Conservation (phyloP, 495 filamentous ascomycete genomes). For the Tuber aestivum region DNA sequence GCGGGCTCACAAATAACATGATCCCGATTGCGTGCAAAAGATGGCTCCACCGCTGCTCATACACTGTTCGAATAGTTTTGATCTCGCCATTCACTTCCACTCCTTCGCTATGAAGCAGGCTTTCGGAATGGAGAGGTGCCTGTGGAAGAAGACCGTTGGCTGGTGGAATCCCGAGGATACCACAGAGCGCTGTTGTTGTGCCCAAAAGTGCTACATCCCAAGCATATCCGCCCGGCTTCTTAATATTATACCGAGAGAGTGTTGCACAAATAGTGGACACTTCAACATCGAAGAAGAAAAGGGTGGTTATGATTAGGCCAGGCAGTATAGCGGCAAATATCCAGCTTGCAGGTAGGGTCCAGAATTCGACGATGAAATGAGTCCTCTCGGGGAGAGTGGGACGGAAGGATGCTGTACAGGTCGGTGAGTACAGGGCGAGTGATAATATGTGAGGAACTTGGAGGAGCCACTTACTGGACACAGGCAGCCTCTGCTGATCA, state of each 20-base stretch:
- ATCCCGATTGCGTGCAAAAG: constrained; percentile 60
- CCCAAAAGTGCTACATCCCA: constrained; percentile 66
- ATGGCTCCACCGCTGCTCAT: constrained; percentile 65
- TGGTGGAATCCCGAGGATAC: constrained; percentile 63
- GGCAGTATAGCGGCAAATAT: constrained; percentile 61
- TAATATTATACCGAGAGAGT: constrained; percentile 59
- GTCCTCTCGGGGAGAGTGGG: constrained; percentile 56
- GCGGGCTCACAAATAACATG: constrained; percentile 57
- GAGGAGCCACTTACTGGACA: constrained; percentile 47
- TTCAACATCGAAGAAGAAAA: constrained; percentile 73
- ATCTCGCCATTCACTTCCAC: constrained; percentile 40
- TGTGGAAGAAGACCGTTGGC: constrained; percentile 66
- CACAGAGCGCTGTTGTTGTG: constrained; percentile 62
- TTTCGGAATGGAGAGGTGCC: constrained; percentile 64
- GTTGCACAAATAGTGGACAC: constrained; percentile 72
- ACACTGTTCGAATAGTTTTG: constrained; percentile 44
- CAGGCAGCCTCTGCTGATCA: constrained; percentile 58
- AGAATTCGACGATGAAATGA: constrained; percentile 61
- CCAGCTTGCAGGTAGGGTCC: constrained; percentile 58
- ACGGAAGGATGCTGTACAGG: constrained; percentile 52
- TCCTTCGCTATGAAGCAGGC: constrained; percentile 55
- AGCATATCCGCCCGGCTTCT: constrained; percentile 62
- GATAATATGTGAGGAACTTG: constrained; percentile 53
- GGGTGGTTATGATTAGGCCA: constrained; percentile 60
- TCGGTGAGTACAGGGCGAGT: constrained; percentile 54